These are phyloP conservation scores for Edaphochlamys debaryana DNA, from an alignment of 139 green algal species.

Conservation along the genomic window DNA sequence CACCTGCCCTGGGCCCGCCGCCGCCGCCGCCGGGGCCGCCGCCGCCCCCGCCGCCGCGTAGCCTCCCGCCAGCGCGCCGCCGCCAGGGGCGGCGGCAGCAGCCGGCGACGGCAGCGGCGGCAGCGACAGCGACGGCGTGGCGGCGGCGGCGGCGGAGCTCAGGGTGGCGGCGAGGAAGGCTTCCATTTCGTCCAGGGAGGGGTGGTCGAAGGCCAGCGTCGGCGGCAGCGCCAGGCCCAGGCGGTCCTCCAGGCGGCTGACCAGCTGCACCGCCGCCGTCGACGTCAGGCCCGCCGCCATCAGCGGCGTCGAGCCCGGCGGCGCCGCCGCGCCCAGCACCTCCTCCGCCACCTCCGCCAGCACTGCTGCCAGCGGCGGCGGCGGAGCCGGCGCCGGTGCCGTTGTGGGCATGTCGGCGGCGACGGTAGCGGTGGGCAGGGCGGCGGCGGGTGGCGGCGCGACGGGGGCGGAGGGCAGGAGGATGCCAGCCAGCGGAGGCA, in stretches of 20 bases:
- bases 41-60: too few species aligned
- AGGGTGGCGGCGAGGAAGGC: background rate
- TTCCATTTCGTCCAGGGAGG: slow-evolving; percentile 30
- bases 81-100: too few species aligned
- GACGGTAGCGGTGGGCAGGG: background rate
- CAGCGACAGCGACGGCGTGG: background rate
- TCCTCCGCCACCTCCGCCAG: slow-evolving; percentile 28
- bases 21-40: too few species aligned
- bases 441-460: too few species aligned
- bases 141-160: background rate
- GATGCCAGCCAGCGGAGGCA: background rate
- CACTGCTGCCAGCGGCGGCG: background rate
- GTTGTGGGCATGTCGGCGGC: background rate
- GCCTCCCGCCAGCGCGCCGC: too few species aligned
- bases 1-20: too few species aligned
- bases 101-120: too few species aligned
- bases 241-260: slow-evolving; percentile 42
- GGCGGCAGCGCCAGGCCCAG: slow-evolving; percentile 59
- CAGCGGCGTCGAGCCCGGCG: slow-evolving; percentile 41
- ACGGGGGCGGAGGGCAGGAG: background rate
- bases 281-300: slow-evolving; percentile 65
- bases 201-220: slow-evolving; percentile 77
- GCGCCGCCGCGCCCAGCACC: background rate
- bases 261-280: slow-evolving; percentile 59
- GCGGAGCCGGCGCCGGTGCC: background rate